A percentile compares a stretch with the other conserved stretches of the same genome.
Conservation (phyloP, 768 basidiomycete genomes). For the Termitomyces sp. region DNA sequence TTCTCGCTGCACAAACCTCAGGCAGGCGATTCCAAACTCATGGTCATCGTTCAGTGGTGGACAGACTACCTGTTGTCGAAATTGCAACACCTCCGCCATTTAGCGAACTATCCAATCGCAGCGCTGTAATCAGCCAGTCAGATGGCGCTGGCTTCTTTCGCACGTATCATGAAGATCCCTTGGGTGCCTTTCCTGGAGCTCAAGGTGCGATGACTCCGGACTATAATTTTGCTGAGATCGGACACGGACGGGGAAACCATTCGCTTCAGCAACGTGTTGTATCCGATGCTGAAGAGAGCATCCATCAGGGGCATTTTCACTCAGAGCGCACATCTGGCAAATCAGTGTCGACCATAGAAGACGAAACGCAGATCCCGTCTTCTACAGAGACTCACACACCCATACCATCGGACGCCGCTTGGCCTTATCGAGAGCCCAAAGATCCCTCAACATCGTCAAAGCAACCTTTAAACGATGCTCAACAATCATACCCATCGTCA, state of each 20-base stretch:
- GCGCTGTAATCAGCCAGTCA: conserved; percentile 46
- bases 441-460: conserved; percentile 27
- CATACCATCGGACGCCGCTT: conserved; percentile 15
- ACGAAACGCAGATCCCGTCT: conserved; percentile 1
- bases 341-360: neutral
- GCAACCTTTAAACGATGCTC: conserved; percentile 31
- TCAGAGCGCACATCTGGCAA: neutral
- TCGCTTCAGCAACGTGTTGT: conserved; percentile 5
- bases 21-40: conserved; percentile 28
- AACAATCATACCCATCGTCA: conserved; percentile 28
- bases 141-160: conserved; percentile 57
- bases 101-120: conserved; percentile 57
- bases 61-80: conserved; percentile 59
- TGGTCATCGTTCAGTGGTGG: conserved; percentile 29
- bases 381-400: neutral
- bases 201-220: conserved; percentile 65
- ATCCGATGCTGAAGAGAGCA: conserved; percentile 2
- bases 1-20: conserved; percentile 28
- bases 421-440: conserved; percentile 41
- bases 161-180: conserved; percentile 41
- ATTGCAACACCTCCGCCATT: conserved; percentile 53
- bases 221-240: conserved; percentile 71
- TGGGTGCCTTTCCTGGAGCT: conserved; percentile 28
- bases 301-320: conserved; percentile 8
- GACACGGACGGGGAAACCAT: conserved; percentile 55